Conservation (phyloP, 768 basidiomycete species). For the Rossbeevera mucosa region DNA sequence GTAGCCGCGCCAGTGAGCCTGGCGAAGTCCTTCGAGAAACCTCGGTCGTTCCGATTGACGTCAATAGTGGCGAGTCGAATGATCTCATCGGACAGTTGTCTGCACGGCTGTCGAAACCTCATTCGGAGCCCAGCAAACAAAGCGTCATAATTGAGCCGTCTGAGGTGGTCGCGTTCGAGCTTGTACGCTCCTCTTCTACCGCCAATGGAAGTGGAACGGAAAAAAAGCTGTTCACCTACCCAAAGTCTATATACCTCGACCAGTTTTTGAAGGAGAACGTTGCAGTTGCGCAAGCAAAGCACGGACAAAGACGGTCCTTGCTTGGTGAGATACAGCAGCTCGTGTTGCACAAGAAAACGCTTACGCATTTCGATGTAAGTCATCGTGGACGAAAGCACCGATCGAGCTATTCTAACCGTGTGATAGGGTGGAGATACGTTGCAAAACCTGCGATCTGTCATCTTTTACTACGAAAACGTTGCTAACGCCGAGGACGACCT, state of each 20-base stretch:
- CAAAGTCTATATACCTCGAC: constrained; percentile 66
- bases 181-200: constrained; percentile 28
- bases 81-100: constrained; percentile 54
- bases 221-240: constrained; percentile 48
- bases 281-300: constrained; percentile 36
- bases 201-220: constrained; percentile 18
- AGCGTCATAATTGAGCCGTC: constrained; percentile 62
- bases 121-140: constrained; percentile 34
- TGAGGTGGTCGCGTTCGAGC: constrained; percentile 58
- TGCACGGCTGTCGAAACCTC: constrained; percentile 31
- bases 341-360: constrained; percentile 38
- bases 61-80: constrained; percentile 41
- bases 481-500: constrained; percentile 46
- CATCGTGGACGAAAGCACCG: not conserved
- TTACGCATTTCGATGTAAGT: constrained; percentile 57
- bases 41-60: constrained; percentile 50
- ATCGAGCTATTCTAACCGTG: not conserved
- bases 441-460: constrained; percentile 53
- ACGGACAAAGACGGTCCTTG: constrained; percentile 36
- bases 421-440: constrained; percentile 59
- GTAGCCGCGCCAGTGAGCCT: constrained; percentile 36
- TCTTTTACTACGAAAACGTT: constrained; percentile 70
- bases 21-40: constrained; percentile 33
- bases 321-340: constrained; percentile 46
- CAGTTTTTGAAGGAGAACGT: constrained; percentile 62